Base-by-base conservation (phyloP, 2,329 filamentous ascomycete genomes). In the Ascomycota sp. region DNA sequence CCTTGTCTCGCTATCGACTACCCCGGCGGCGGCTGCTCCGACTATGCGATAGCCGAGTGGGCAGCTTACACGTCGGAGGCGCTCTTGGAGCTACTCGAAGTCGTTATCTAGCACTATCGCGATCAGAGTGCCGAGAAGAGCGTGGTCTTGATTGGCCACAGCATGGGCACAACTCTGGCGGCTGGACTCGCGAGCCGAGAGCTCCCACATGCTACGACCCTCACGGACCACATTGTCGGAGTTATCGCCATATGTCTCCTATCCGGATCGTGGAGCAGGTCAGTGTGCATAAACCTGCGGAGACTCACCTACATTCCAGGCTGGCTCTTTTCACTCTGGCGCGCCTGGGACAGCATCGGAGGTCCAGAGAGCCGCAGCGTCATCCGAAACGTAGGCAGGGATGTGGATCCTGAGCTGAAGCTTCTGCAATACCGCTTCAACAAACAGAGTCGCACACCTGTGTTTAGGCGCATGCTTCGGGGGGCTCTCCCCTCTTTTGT, bases 1-100 rank as follows among this genome's bases (percentile, higher is more conserved):
- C 75, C 83, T 28, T 92, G 85, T 47, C 63, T 54, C 38, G 79
- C 82, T 4, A 72, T 95, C 37, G 89, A 98, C 47, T 61, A 94
- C 4, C 86, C 89, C 1, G 89, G 89, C 24, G 92, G 85, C 42
- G 89, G 89, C 20, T 59, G 75, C 15, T 94, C 86, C 2, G 57
- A 64, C 7, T 92, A 86, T 50, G 57, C 65, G 11, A 75, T 77
- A 13, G 69, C 58, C 11, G 51, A 63, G 15, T 85, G 79, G 73
- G 63, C 70, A 26, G 82, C 86, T 7, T 98, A 95, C 48, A 75
- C 69, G 0, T 70, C 75, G 1, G 69, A 82, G 25, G 72, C 78
- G 2, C 59, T 95, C 17, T 69, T 68, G 4, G 75, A 82, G 39
- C 59, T 98, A 8, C 59, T 94, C 10, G 73, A 74, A 33, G 63